A percentile compares a stretch with the other conserved stretches of the same genome.
Evolutionary conservation across 2,329 filamentous ascomycete species (phyloP).

Genomic region (Rasamsonia emersonii): DNA sequence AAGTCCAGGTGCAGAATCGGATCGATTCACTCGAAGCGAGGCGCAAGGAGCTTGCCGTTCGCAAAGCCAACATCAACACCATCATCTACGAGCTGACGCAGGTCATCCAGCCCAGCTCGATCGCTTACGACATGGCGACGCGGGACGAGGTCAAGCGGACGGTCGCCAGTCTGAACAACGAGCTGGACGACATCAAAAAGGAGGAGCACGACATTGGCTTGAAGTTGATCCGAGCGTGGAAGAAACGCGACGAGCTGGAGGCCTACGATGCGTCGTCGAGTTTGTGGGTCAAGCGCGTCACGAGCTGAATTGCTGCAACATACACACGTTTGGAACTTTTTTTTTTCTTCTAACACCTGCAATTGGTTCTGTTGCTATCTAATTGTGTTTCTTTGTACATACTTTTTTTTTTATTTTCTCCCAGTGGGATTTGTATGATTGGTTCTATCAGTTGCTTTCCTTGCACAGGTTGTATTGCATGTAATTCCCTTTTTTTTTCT

Average conservation of each 20-base stretch:
- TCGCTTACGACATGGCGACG: conserved; percentile 58
- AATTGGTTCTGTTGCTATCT: neutral
- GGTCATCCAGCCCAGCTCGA: conserved; percentile 61
- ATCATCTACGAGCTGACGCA: conserved; percentile 71
- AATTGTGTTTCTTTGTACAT: conserved; percentile 2
- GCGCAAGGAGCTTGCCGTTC: conserved; percentile 56
- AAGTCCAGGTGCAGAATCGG: conserved; percentile 53
- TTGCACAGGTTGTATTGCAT: too few relatives aligned
- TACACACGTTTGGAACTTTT: conserved; percentile 1
- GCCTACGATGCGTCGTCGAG: conserved; percentile 44
- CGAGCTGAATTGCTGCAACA: conserved; percentile 39
- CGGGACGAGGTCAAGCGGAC: conserved; percentile 51
- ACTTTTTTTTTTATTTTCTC: conserved; percentile 3
- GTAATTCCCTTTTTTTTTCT: too few relatives aligned
- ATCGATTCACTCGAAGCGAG: conserved; percentile 59
- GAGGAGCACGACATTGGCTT: conserved; percentile 74
- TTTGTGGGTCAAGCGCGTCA: conserved; percentile 72
- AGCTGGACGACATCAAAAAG: conserved; percentile 63
- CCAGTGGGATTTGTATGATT: conserved; percentile 2
- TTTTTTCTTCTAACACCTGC: conserved; percentile 3
- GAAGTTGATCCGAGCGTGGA: conserved; percentile 65
- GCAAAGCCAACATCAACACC: conserved; percentile 61
- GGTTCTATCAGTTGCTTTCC: neutral
- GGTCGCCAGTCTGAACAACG: conserved; percentile 55
- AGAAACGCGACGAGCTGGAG: conserved; percentile 59